A percentile compares a stretch with the other conserved stretches of the same genome.
Evolutionary conservation across 2,329 filamentous ascomycete species (phyloP).

Genomic region (Fusarium setosum): DNA sequence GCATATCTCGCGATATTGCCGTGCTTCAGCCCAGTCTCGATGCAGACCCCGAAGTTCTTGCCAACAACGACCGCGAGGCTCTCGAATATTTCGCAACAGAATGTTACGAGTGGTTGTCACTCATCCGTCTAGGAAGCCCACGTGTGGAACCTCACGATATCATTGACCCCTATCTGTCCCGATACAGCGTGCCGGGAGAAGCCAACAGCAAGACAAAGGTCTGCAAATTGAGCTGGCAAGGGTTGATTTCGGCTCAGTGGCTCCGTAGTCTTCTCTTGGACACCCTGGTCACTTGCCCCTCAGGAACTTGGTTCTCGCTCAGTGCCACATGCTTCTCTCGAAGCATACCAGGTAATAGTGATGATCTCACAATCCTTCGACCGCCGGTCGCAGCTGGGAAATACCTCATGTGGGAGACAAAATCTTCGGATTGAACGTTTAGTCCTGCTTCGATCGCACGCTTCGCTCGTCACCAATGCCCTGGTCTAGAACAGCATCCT

Average conservation of each 20-base stretch:
- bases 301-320: constrained; percentile 66
- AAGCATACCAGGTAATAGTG: constrained; percentile 55
- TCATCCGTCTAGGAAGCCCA: constrained; percentile 75
- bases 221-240: constrained; percentile 68
- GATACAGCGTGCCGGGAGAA: constrained; percentile 69
- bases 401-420: constrained; percentile 71
- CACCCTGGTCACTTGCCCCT: constrained; percentile 55
- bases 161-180: constrained; percentile 76
- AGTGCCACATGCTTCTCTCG: constrained; percentile 63
- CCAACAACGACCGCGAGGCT: constrained; percentile 55
- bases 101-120: constrained; percentile 79
- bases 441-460: constrained; percentile 71
- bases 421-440: constrained; percentile 53
- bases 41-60: constrained; percentile 42
- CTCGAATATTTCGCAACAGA: constrained; percentile 73
- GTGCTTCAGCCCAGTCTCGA: constrained; percentile 40
- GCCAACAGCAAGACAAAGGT: constrained; percentile 46
- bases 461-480: constrained; percentile 72
- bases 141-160: constrained; percentile 66
- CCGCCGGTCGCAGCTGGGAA: constrained; percentile 61
- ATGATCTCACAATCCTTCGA: constrained; percentile 66
- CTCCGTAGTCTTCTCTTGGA: constrained; percentile 60
- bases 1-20: constrained; percentile 25
- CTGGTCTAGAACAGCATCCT: constrained; percentile 80
- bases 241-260: constrained; percentile 67